These are phyloP conservation scores for Luzula sylvatica DNA, from an alignment of 176 grass and related monocot genomes.

Conservation along the genomic window DNA sequence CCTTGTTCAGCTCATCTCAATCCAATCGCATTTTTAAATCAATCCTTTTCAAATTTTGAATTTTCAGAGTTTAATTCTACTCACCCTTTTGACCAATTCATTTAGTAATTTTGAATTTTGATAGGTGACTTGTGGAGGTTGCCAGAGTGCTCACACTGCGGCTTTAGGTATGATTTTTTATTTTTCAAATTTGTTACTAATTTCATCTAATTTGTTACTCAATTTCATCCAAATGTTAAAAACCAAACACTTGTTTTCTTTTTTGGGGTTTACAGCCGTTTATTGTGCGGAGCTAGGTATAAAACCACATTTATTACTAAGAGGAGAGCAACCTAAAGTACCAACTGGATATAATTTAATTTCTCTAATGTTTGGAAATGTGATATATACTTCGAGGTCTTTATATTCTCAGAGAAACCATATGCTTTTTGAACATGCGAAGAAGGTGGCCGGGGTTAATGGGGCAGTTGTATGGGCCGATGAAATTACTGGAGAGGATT, in stretches of 20 bases:
- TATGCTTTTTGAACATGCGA: slow-evolving; percentile 69
- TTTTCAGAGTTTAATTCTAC: no score
- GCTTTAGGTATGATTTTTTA: slow-evolving; percentile 47
- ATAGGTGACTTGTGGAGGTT: slow-evolving; percentile 81
- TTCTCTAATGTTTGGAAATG: slow-evolving; percentile 64
- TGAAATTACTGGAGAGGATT: slow-evolving; percentile 33
- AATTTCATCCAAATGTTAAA: background rate
- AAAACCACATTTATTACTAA: slow-evolving; percentile 59
- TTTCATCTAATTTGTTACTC: background rate
- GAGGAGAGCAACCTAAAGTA: slow-evolving; percentile 66
- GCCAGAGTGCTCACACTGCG: slow-evolving; percentile 82
- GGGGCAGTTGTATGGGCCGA: slow-evolving; percentile 41
- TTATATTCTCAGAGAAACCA: slow-evolving; percentile 57
- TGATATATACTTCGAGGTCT: slow-evolving; percentile 40
- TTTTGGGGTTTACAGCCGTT: slow-evolving; percentile 44
- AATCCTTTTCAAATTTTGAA: no score
- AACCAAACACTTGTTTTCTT: background rate
- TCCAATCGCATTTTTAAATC: no score
- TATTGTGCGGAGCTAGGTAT: slow-evolving; percentile 68
- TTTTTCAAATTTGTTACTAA: background rate
- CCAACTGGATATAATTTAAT: slow-evolving; percentile 84
- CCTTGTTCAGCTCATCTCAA: no score
- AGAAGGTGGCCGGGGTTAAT: slow-evolving; percentile 32
- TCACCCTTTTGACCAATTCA: background rate
- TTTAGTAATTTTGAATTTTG: slow-evolving; percentile 1